Percentiles rank a stretch among this genome's conserved stretches.
These are phyloP conservation scores for Vachellia pachyceras DNA, from an alignment of 306 rosid genomes.

Conservation along the genomic window DNA sequence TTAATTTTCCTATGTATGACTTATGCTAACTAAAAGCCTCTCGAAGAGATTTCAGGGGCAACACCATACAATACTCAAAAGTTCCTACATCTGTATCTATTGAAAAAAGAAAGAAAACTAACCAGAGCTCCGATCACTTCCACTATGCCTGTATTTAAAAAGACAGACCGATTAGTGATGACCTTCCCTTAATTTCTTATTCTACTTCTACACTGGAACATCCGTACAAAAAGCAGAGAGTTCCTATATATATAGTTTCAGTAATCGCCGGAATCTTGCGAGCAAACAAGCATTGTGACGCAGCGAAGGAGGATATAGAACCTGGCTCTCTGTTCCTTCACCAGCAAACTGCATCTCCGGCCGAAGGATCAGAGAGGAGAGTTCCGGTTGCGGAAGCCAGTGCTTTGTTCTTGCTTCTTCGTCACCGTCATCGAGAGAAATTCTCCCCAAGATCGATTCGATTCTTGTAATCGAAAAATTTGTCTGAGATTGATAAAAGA, in stretches of 20 bases:
- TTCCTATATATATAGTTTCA: neutral
- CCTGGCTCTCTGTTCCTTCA: slow-evolving; percentile 72
- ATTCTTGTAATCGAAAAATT: too few species aligned
- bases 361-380: slow-evolving; percentile 56
- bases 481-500: neutral
- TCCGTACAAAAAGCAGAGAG: too few species aligned
- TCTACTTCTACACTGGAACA: neutral
- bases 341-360: slow-evolving; percentile 59
- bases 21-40: neutral
- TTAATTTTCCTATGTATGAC: too few species aligned
- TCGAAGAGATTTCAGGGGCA: neutral
- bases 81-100: neutral
- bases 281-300: slow-evolving; percentile 75
- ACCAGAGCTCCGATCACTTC: neutral
- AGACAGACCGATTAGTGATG: neutral
- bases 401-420: slow-evolving; percentile 32
- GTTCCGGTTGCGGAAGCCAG: slow-evolving; percentile 14
- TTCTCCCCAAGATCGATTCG: neutral
- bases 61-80: neutral
- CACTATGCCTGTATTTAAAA: neutral
- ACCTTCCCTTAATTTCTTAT: neutral
- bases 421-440: neutral
- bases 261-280: slow-evolving; percentile 61
- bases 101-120: neutral
- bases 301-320: slow-evolving; percentile 80